These are phyloP conservation scores for Penicillium paxilli DNA, from an alignment of 495 filamentous ascomycete species.

Conservation along the genomic window DNA sequence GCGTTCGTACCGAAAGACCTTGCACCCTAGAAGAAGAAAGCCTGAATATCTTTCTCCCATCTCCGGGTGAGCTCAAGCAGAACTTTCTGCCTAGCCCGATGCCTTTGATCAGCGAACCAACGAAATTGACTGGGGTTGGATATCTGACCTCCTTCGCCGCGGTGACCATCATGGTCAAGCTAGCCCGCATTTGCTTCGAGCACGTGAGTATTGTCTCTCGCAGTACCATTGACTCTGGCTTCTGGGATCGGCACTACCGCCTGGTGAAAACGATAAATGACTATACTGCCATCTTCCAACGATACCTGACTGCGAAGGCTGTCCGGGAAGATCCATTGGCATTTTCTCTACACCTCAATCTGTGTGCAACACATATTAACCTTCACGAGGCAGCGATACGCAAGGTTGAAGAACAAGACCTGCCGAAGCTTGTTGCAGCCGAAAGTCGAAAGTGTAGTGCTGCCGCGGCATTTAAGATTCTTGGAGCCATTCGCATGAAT, in stretches of 20 bases:
- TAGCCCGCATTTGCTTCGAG: conserved; percentile 1
- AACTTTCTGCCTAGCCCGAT: conserved; percentile 2
- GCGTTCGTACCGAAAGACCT: not conserved
- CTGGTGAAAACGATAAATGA: conserved; percentile 3
- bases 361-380: conserved; percentile 4
- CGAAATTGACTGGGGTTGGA: not conserved
- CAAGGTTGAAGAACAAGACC: conserved; percentile 2
- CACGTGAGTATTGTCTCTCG: conserved; percentile 1
- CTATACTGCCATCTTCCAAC: conserved; percentile 2
- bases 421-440: conserved; percentile 2
- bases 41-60: not conserved
- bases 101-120: not conserved
- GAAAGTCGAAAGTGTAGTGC: conserved; percentile 3
- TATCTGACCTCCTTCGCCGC: conserved; percentile 2
- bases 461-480: conserved; percentile 1
- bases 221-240: conserved; percentile 2
- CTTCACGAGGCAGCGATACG: conserved; percentile 3
- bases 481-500: conserved; percentile 2
- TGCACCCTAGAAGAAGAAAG: conserved; percentile 2
- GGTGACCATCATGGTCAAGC: conserved; percentile 4
- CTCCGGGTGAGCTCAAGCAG: conserved; percentile 1
- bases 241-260: conserved; percentile 2
- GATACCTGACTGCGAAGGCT: conserved; percentile 3
- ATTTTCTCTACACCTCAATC: conserved; percentile 3
- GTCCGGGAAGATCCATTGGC: conserved; percentile 2